Percentiles rank a stretch among this genome's conserved stretches.
Evolutionary conservation across 163 green algal genomes (phyloP).

Genomic region (Volvox carteri): DNA sequence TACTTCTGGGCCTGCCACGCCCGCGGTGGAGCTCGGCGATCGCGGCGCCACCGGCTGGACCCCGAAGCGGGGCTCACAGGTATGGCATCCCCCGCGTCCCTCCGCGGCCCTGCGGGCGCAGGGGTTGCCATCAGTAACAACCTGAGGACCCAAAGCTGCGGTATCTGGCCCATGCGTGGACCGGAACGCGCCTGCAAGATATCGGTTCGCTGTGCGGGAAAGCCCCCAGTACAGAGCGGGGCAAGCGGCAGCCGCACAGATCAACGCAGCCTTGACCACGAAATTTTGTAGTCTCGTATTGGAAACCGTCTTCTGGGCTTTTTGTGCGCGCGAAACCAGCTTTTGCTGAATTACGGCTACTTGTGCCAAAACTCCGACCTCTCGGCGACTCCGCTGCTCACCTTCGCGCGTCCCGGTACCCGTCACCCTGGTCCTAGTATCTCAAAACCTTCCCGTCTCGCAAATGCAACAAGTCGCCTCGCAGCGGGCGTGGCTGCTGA

Average conservation of each 20-base stretch:
- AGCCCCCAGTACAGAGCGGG: neutral
- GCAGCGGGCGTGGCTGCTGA: neutral
- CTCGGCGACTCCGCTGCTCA: neutral
- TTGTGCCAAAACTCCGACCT: neutral
- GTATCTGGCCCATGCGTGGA: constrained; percentile 9
- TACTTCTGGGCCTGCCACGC: neutral
- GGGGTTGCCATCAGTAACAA: neutral
- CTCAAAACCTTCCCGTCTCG: neutral
- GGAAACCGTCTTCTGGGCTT: neutral
- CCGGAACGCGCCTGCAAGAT: neutral
- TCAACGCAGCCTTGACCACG: neutral
- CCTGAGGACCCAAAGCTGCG: neutral
- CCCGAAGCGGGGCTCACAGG: constrained; percentile 22
- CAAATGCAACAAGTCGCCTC: neutral
- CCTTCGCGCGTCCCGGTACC: no score
- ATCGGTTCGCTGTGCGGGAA: neutral
- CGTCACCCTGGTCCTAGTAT: no score
- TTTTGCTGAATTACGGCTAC: no score
- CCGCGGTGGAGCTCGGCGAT: constrained; percentile 2
- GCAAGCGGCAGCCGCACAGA: neutral
- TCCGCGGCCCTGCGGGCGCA: neutral
- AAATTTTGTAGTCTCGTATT: neutral
- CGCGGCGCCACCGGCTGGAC: neutral
- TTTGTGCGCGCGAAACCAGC: neutral
- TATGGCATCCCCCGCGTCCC: constrained; percentile 1